phyloP scores from a whole-genome alignment of 805 yeast genomes.

The Metschnikowia matae region DNA sequence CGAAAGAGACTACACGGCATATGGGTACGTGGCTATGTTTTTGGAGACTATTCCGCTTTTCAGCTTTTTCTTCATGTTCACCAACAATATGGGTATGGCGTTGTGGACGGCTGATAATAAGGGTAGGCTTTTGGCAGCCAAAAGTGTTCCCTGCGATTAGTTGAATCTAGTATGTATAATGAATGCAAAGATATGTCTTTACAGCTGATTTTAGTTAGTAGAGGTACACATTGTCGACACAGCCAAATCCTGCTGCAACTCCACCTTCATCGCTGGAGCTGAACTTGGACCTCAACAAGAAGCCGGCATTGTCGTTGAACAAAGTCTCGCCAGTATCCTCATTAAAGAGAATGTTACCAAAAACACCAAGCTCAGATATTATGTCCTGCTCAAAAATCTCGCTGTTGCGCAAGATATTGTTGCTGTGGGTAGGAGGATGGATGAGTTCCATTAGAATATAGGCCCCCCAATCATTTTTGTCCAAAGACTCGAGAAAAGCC shows the following conservation, averaged over 20 bases:
- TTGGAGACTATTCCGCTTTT: conserved; percentile 54
- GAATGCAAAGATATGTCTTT: neutral
- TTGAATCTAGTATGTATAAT: neutral
- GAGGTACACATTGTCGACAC: conserved; percentile 80
- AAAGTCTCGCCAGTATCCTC: conserved; percentile 52
- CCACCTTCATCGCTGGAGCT: conserved; percentile 94
- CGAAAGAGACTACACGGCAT: conserved; percentile 41
- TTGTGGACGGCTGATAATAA: conserved; percentile 52
- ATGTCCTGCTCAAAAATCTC: conserved; percentile 65
- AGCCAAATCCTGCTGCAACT: conserved; percentile 98
- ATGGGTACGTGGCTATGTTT: conserved; percentile 49
- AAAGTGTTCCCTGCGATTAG: neutral
- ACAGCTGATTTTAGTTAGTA: conserved; percentile 19
- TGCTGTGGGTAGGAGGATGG: conserved; percentile 64
- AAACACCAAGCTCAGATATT: conserved; percentile 87
- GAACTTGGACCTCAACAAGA: conserved; percentile 75
- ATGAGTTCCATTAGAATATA: conserved; percentile 93
- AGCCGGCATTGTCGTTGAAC: conserved; percentile 71
- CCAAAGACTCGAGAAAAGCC: conserved; percentile 52
- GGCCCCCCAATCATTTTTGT: conserved; percentile 77
- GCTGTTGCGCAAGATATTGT: conserved; percentile 67
- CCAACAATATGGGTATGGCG: conserved; percentile 61
- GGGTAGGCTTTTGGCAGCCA: conserved; percentile 5
- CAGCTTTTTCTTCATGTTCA: conserved; percentile 50
- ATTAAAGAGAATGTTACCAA: conserved; percentile 79